A percentile compares a stretch with the other conserved stretches of the same genome.
phyloP scores from a whole-genome alignment of 73 alveolate genomes.

The Breviolum minutum region DNA sequence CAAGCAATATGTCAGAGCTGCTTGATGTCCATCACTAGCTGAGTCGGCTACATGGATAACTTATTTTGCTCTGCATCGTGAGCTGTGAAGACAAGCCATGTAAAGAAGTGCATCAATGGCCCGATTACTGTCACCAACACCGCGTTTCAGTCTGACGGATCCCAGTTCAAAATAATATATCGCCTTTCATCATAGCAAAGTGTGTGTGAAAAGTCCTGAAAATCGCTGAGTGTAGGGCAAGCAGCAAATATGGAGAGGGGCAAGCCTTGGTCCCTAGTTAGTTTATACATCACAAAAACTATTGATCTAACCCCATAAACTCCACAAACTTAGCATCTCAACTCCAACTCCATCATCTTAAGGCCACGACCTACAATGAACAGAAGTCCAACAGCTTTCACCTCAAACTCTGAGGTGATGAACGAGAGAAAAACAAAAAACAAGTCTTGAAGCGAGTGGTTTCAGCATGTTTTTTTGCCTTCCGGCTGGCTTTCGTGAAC shows the following conservation, averaged over 20 bases:
- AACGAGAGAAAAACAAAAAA: neutral
- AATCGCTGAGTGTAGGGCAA: slow-evolving; percentile 14
- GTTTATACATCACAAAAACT: neutral
- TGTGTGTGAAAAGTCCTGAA: neutral
- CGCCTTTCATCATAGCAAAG: neutral
- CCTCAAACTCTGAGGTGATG: neutral
- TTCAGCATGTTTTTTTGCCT: no score
- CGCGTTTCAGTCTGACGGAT: no score
- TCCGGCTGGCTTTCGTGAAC: no score
- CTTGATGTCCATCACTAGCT: neutral
- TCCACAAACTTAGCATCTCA: neutral
- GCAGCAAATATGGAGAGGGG: slow-evolving; percentile 84
- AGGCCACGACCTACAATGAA: slow-evolving; percentile 45
- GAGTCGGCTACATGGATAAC: slow-evolving; percentile 70
- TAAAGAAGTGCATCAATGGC: neutral
- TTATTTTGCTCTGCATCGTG: neutral
- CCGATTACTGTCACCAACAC: neutral
- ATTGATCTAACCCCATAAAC: neutral
- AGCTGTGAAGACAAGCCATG: neutral
- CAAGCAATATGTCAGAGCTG: neutral
- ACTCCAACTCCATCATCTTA: neutral
- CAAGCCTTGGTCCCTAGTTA: neutral
- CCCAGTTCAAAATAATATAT: no score
- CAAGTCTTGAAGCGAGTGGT: neutral
- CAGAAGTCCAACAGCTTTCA: slow-evolving; percentile 80